Evolutionary conservation across 2,329 filamentous ascomycete genomes (phyloP).

Genomic region (Epichloe sibirici): DNA sequence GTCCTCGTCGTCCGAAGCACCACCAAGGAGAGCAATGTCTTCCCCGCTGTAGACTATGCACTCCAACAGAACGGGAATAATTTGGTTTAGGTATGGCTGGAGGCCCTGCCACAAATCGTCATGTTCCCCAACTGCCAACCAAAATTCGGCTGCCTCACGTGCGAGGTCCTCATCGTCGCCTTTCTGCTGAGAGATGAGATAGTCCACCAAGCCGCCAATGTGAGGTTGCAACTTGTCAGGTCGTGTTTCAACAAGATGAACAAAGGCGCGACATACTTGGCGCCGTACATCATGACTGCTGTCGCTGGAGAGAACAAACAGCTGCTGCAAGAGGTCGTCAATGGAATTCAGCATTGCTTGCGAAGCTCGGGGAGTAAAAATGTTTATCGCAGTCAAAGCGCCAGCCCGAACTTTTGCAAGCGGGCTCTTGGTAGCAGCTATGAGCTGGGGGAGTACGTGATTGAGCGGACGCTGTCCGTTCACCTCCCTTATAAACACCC

Average conservation of each 20-base stretch:
- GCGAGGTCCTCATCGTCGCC: conserved; percentile 81
- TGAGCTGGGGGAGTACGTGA: conserved; percentile 82
- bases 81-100: conserved; percentile 65
- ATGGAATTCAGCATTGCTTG: conserved; percentile 70
- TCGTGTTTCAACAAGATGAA: conserved; percentile 79
- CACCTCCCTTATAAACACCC: conserved; percentile 74
- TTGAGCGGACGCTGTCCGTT: conserved; percentile 79
- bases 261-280: conserved; percentile 87
- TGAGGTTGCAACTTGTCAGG: conserved; percentile 87
- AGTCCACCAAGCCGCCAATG: conserved; percentile 78
- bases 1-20: conserved; percentile 79
- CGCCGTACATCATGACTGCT: conserved; percentile 70
- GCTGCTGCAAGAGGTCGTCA: conserved; percentile 66
- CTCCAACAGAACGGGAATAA: conserved; percentile 80
- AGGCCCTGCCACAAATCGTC: conserved; percentile 65
- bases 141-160: conserved; percentile 93
- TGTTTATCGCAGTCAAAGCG: conserved; percentile 76
- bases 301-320: conserved; percentile 74
- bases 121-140: conserved; percentile 87
- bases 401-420: conserved; percentile 66
- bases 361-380: conserved; percentile 78
- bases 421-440: conserved; percentile 70
- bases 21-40: conserved; percentile 75
- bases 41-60: conserved; percentile 97
- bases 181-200: conserved; percentile 82